Evolutionary conservation across 441 rosid genomes (phyloP).

Genomic region (Aquilaria agallochum): DNA sequence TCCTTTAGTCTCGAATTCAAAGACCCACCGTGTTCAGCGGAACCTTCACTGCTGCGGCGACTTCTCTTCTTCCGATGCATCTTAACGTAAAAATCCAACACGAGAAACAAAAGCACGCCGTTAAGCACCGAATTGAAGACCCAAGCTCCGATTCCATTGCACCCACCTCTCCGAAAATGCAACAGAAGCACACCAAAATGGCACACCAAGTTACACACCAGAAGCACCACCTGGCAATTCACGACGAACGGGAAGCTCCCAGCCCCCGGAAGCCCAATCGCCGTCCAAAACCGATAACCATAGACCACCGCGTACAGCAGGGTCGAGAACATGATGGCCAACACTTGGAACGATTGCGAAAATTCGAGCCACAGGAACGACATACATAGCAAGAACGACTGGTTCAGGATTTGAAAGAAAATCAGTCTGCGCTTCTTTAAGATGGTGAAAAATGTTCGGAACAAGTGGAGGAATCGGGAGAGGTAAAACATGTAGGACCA

Average conservation of each 20-base stretch:
- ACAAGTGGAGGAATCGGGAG: conserved; percentile 75
- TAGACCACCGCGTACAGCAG: conserved; percentile 62
- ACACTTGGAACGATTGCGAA: conserved; percentile 80
- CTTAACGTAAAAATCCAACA: conserved; percentile 62
- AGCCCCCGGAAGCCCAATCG: conserved; percentile 66
- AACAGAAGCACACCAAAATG: conserved; percentile 67
- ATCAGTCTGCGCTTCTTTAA: conserved; percentile 49
- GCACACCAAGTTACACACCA: conserved; percentile 66
- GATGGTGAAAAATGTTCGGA: conserved; percentile 59
- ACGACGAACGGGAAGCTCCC: conserved; percentile 57
- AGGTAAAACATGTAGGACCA: conserved; percentile 92
- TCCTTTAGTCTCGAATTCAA: not conserved
- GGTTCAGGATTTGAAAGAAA: conserved; percentile 58
- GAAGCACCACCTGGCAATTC: conserved; percentile 51
- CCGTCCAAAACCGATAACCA: conserved; percentile 91
- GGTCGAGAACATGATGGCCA: conserved; percentile 64
- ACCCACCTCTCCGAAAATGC: conserved; percentile 83
- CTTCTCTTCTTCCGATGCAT: conserved; percentile 19
- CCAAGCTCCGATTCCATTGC: conserved; percentile 92
- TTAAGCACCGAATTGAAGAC: conserved; percentile 69
- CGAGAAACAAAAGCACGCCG: conserved; percentile 46
- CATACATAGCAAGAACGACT: conserved; percentile 59
- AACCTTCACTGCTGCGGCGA: not conserved
- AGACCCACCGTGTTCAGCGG: not conserved
- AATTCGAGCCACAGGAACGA: conserved; percentile 91